Evolutionary conservation across 345 rosid species (phyloP), one percentile per base, ranked within the genome.

Genomic region (Ceriops tagal): DNA sequence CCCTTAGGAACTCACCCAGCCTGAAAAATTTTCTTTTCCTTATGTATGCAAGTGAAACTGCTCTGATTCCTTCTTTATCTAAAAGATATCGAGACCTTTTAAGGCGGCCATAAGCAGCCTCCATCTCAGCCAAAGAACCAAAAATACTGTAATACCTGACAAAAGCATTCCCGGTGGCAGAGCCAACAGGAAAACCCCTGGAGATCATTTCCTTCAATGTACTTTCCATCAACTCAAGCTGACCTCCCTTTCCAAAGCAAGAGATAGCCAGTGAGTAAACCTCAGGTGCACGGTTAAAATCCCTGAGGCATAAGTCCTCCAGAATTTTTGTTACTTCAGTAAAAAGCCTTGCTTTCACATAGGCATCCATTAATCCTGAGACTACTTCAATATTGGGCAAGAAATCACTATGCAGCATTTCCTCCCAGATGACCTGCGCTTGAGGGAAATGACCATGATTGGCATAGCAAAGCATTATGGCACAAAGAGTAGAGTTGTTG

Each of bases 221-320:
- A 9, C 69, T 69, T 39, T 90, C 96, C 98, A 87, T 87, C 75
- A 90, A 53, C 47, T 79, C 77, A 62, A 89, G 89, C 74, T 80
- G 78, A 8, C 89, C 92, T 39, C 73, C 81, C 71, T 81, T 76
- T 37, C 91, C 97, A 51, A 87, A 85, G 79, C 92, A 84, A 46
- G 75, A 74, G 31, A 93, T 79, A 61, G 89, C 98, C 59, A 70
- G 58, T 0, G 86, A 78, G 55, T 75, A 86, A 31, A 83, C 82
- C 21, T 53, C 53, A 0, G 80, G 87, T 26, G 81, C 60, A 43
- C 78, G 61, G 56, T 67, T 64, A 3, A 52, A 39, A 63, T 79
- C 72, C 53, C 84, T 85, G 11, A 66, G 75, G 66, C 73, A 67
- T 60, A 85, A 9, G 51, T 86, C 86, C 69, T 76, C 78, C 5